A percentile compares a stretch with the other conserved stretches of the same genome.
Evolutionary conservation across 1,139 yeast genomes (phyloP).

Genomic region (Pichia sp.): DNA sequence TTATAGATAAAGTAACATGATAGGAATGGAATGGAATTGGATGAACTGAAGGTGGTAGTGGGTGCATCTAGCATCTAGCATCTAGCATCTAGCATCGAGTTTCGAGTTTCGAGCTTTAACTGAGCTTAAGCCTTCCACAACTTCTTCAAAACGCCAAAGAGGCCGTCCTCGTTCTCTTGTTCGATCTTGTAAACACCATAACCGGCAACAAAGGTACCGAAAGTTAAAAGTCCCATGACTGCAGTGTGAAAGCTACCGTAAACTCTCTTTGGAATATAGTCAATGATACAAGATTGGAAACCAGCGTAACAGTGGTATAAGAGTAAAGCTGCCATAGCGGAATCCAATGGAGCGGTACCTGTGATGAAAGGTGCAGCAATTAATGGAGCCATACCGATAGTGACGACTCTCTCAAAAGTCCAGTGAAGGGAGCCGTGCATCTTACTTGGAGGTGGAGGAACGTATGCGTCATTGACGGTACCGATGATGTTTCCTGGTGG

Average conservation of each 20-base stretch:
- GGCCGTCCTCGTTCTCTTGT: slow-evolving; percentile 52
- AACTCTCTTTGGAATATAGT: slow-evolving; percentile 69
- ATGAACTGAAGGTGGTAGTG: slow-evolving; percentile 2
- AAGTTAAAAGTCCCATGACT: slow-evolving; percentile 54
- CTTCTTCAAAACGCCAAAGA: slow-evolving; percentile 36
- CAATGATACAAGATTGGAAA: slow-evolving; percentile 71
- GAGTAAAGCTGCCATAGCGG: slow-evolving; percentile 50
- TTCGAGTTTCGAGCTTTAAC: slow-evolving; percentile 2
- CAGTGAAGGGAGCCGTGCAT: slow-evolving; percentile 67
- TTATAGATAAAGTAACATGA: too few species aligned
- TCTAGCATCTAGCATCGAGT: neutral
- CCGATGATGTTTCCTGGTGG: slow-evolving; percentile 71
- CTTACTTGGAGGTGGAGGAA: slow-evolving; percentile 49
- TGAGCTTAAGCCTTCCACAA: slow-evolving; percentile 32
- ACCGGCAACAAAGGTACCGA: slow-evolving; percentile 58
- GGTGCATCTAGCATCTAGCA: too few species aligned
- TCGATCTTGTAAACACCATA: slow-evolving; percentile 67
- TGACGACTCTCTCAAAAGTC: slow-evolving; percentile 58
- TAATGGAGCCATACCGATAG: slow-evolving; percentile 60
- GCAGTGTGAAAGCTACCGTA: slow-evolving; percentile 58
- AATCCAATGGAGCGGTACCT: slow-evolving; percentile 48
- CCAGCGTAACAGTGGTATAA: slow-evolving; percentile 67
- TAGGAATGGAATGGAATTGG: neutral
- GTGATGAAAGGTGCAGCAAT: slow-evolving; percentile 56
- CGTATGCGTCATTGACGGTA: slow-evolving; percentile 68